Evolutionary conservation across 768 basidiomycete genomes (phyloP).

Genomic region (Termitomyces sp.): DNA sequence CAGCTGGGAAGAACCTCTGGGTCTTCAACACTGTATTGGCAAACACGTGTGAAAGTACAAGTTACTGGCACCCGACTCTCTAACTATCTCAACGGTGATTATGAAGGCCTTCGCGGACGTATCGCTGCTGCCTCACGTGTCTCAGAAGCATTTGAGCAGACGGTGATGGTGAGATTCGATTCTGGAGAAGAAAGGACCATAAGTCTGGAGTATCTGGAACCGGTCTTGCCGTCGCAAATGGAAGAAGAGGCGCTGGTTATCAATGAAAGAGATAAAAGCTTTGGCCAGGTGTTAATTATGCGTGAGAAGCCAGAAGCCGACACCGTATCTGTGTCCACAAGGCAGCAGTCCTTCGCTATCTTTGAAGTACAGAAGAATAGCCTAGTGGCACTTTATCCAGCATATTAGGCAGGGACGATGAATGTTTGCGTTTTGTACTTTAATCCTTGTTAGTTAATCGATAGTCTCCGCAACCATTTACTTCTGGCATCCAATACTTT

Average conservation of each 20-base stretch:
- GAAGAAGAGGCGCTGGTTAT: slow-evolving; percentile 45
- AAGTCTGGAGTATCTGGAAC: slow-evolving; percentile 35
- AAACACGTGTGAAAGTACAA: slow-evolving; percentile 14
- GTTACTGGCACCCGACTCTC: slow-evolving; percentile 13
- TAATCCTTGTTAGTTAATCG: not conserved
- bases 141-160: slow-evolving; percentile 19
- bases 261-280: slow-evolving; percentile 2
- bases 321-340: slow-evolving; percentile 32
- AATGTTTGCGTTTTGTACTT: not conserved
- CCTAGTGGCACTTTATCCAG: slow-evolving; percentile 27
- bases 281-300: slow-evolving; percentile 39
- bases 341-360: slow-evolving; percentile 26
- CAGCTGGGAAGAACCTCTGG: slow-evolving; percentile 14
- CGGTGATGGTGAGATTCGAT: slow-evolving; percentile 22
- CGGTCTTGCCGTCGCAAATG: slow-evolving; percentile 30
- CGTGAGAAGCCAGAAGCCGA: slow-evolving; percentile 30
- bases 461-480: not conserved
- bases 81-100: slow-evolving; percentile 23
- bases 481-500: too few species aligned
- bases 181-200: slow-evolving; percentile 28
- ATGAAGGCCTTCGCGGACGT: slow-evolving; percentile 23
- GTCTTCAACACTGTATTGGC: slow-evolving; percentile 17
- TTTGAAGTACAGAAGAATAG: slow-evolving; percentile 30
- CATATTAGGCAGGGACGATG: not conserved
- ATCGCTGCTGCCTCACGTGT: slow-evolving; percentile 22